These are phyloP conservation scores for Blumeriella jaapii DNA, from an alignment of 2,329 filamentous ascomycete species.

Conservation along the genomic window DNA sequence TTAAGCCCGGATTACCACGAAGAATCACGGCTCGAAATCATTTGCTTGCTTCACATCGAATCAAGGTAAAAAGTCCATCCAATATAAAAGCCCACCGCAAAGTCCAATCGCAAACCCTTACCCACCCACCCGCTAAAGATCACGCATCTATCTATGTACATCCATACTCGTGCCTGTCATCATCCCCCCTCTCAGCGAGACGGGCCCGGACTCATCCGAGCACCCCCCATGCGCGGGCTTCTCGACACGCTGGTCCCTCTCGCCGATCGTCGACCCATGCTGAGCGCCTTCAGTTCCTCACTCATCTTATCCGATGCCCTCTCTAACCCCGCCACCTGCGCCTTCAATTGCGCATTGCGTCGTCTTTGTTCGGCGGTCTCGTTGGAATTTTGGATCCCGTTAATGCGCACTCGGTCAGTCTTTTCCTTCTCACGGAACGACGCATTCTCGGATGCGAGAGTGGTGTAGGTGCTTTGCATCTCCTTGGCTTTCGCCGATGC, in stretches of 20 bases:
- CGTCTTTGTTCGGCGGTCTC: slow-evolving; percentile 13
- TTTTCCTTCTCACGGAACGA: slow-evolving; percentile 15
- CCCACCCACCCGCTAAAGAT: too few relatives aligned
- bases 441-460: slow-evolving; percentile 12
- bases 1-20: too few relatives aligned
- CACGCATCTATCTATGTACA: too few relatives aligned
- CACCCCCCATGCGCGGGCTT: slow-evolving; percentile 22
- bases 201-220: slow-evolving; percentile 20
- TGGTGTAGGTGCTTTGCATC: slow-evolving; percentile 10
- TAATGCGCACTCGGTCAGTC: slow-evolving; percentile 21
- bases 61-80: too few relatives aligned
- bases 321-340: slow-evolving; percentile 25
- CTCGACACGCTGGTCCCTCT: slow-evolving; percentile 23
- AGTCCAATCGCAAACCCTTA: too few relatives aligned
- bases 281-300: slow-evolving; percentile 27
- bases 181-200: too few relatives aligned
- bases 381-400: slow-evolving; percentile 19
- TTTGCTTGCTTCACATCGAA: too few relatives aligned
- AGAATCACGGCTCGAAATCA: too few relatives aligned
- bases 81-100: too few relatives aligned
- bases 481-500: slow-evolving; percentile 18
- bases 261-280: slow-evolving; percentile 31
- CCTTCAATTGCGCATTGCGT: slow-evolving; percentile 27
- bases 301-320: slow-evolving; percentile 31
- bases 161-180: too few relatives aligned